Evolutionary conservation across 2,329 filamentous ascomycete species (phyloP).

Genomic region (Rutstroemia sydowiana): DNA sequence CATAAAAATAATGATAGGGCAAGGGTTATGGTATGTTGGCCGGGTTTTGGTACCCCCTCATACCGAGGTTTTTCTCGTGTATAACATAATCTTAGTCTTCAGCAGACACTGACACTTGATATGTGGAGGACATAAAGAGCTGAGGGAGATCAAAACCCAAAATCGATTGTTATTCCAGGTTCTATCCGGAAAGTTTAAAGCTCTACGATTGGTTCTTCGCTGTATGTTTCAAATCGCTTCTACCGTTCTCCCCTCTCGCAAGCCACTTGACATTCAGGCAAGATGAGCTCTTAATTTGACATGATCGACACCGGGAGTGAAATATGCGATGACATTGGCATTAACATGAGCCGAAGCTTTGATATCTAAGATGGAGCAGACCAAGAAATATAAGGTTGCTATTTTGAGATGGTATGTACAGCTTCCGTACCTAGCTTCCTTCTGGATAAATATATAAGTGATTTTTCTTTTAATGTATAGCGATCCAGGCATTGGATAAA

Average conservation of each 20-base stretch:
- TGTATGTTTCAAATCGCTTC: constrained; percentile 4
- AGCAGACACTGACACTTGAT: neutral
- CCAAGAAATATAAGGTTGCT: neutral
- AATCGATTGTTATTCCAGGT: neutral
- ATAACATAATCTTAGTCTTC: constrained; percentile 7
- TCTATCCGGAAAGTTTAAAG: neutral
- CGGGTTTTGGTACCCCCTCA: too few species aligned
- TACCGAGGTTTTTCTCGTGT: constrained; percentile 1
- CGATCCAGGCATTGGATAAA: neutral
- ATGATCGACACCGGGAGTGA: constrained; percentile 11
- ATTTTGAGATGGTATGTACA: neutral
- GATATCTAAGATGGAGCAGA: neutral
- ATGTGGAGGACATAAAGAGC: constrained; percentile 5
- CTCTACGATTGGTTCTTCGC: constrained; percentile 2
- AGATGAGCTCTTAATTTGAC: constrained; percentile 1
- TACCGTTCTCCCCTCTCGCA: constrained; percentile 2
- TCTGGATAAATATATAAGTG: neutral
- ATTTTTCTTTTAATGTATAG: constrained; percentile 4
- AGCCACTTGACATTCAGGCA: constrained; percentile 6
- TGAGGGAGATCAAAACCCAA: constrained; percentile 3
- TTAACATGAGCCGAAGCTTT: constrained; percentile 1
- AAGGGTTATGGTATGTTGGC: too few species aligned
- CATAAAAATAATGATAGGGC: too few species aligned
- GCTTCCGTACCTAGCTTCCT: too few species aligned
- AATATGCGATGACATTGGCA: neutral